These are phyloP conservation scores for Colletotrichum cuscutae DNA, from an alignment of 2,329 filamentous ascomycete genomes.

Conservation along the genomic window DNA sequence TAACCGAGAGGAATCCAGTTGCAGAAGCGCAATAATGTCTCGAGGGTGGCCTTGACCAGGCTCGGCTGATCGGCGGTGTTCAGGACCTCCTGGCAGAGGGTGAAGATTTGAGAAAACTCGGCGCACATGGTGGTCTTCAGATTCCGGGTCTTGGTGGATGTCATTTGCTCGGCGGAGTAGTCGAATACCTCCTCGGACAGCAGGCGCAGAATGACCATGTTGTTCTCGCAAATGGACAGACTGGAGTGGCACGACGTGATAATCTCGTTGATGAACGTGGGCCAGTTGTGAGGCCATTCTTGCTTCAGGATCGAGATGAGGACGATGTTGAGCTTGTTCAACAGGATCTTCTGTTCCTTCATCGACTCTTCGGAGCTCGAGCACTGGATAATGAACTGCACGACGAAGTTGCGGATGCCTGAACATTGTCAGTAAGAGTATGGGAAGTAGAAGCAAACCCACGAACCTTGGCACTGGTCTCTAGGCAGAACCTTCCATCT, in stretches of 20 bases:
- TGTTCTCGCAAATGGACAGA: conserved; percentile 98
- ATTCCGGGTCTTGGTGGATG: conserved; percentile 95
- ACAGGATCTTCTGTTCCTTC: conserved; percentile 83
- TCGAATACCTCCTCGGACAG: conserved; percentile 99
- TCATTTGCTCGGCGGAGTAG: conserved; percentile 99
- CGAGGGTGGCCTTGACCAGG: conserved; percentile 94
- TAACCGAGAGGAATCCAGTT: conserved; percentile 99
- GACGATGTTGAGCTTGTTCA: conserved; percentile 98
- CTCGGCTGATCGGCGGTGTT: conserved; percentile 88
- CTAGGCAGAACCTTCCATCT: conserved; percentile 98
- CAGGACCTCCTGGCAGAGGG: conserved; percentile 95
- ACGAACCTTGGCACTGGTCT: conserved; percentile 87
- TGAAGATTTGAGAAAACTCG: conserved; percentile 98
- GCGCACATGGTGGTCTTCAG: conserved; percentile 99
- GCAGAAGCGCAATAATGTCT: conserved; percentile 94
- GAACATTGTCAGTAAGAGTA: conserved; percentile 16
- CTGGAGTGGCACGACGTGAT: conserved; percentile 95
- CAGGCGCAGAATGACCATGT: conserved; percentile 97
- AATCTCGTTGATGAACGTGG: conserved; percentile 99
- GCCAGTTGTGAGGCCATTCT: conserved; percentile 99
- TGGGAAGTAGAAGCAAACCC: conserved; percentile 1
- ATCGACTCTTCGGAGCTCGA: conserved; percentile 91
- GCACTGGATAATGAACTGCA: conserved; percentile 96
- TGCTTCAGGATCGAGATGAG: conserved; percentile 98
- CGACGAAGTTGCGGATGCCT: conserved; percentile 99